Percentiles rank a stretch among this genome's conserved stretches.
phyloP scores from a whole-genome alignment of 2,329 filamentous ascomycete species.

The Scedosporium boydii region DNA sequence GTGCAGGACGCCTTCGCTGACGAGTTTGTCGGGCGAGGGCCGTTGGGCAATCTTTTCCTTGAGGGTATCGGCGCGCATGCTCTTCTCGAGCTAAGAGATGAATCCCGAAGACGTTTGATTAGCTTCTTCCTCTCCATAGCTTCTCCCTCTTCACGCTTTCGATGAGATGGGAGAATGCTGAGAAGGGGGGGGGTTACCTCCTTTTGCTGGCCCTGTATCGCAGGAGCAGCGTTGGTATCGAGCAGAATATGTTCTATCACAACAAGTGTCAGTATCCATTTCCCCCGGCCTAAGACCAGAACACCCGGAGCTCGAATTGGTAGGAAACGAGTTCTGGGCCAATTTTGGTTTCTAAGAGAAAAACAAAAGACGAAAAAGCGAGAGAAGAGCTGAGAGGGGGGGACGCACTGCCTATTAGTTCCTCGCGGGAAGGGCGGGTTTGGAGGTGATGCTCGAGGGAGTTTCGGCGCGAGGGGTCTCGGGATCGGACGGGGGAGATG shows the following conservation, averaged over 20 bases:
- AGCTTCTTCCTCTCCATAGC: neutral
- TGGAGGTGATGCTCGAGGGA: constrained; percentile 65
- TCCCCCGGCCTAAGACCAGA: neutral
- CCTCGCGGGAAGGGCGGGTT: constrained; percentile 64
- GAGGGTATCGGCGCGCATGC: constrained; percentile 78
- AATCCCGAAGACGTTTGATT: neutral
- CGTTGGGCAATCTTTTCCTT: constrained; percentile 79
- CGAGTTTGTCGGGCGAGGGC: constrained; percentile 64
- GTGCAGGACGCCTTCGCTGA: constrained; percentile 71
- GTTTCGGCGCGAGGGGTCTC: constrained; percentile 41
- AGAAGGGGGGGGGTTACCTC: constrained; percentile 45
- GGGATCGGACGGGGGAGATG: constrained; percentile 36
- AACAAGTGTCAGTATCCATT: constrained; percentile 13
- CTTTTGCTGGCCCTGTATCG: constrained; percentile 68
- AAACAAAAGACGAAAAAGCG: too few species aligned
- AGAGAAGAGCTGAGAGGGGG: neutral
- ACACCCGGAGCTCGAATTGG: neutral
- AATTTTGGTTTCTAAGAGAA: too few species aligned
- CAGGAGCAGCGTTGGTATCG: constrained; percentile 65
- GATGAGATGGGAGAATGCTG: constrained; percentile 2
- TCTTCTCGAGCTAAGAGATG: constrained; percentile 57
- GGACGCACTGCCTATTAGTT: constrained; percentile 52
- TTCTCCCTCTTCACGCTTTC: neutral
- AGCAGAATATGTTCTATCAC: constrained; percentile 77
- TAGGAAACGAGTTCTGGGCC: neutral